phyloP scores from a whole-genome alignment of 139 green algal species.

The Micractinium sp. region DNA sequence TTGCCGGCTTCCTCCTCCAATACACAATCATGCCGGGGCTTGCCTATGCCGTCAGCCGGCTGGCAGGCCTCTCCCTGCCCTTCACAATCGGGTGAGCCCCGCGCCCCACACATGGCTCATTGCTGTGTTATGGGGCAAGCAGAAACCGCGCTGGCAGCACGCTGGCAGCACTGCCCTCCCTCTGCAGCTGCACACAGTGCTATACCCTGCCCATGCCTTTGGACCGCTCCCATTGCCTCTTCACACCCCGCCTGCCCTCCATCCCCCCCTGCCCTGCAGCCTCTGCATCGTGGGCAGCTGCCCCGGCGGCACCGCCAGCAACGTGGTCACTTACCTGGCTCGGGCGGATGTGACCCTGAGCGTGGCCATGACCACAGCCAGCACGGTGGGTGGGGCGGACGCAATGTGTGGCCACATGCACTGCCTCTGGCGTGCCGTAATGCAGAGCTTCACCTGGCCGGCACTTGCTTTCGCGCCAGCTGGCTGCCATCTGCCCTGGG shows the following conservation, averaged over 20 bases:
- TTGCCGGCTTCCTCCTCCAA: conserved; percentile 52
- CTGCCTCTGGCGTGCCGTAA: no score
- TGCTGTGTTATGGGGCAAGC: neutral
- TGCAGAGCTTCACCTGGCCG: no score
- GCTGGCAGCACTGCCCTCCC: no score
- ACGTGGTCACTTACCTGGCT: conserved; percentile 84
- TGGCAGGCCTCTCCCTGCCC: conserved; percentile 35
- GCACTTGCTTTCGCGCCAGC: no score
- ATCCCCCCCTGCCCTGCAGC: neutral
- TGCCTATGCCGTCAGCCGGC: conserved; percentile 60
- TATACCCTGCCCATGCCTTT: no score
- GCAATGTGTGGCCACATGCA: neutral
- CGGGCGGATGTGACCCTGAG: conserved; percentile 53
- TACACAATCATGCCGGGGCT: conserved; percentile 86
- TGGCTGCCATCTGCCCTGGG: neutral
- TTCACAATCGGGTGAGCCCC: conserved; percentile 50
- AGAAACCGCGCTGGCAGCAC: no score
- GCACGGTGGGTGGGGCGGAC: conserved; percentile 37
- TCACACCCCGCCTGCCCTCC: neutral
- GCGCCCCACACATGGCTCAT: no score
- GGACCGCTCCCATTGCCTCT: no score
- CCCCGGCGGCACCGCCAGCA: conserved; percentile 76
- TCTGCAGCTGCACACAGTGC: neutral
- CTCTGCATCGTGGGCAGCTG: conserved; percentile 69
- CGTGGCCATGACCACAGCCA: conserved; percentile 42